Base-by-base conservation (phyloP, 805 yeast genomes). In the Saccharomyces eubayanus region DNA sequence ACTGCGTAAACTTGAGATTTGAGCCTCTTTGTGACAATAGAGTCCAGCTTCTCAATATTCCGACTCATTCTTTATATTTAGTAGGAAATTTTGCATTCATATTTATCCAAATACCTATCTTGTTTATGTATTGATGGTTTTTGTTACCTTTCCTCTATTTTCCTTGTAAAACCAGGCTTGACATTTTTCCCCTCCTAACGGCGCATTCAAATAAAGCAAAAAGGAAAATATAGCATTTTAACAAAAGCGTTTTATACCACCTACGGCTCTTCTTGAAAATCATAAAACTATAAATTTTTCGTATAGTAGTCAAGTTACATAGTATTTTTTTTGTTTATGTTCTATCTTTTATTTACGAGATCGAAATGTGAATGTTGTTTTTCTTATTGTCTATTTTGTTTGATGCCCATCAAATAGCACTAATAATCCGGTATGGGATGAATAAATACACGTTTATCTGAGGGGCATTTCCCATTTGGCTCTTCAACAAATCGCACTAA, bases 1-100 rank as follows among this genome's bases (percentile, higher is more conserved):
- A 62, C 58, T 0, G 80, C 62, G 2, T 63, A 59, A 0, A 68
- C 58, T 41, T 75, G 78, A 1, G 81, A 68, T 48, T 59, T 62
- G 16, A 69, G 46, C 9, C 52, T 51, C 5, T 51, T 50, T 5
- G 52, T 46, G 4, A 66, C 66, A 6, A 51, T 40, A 0, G 52
- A 27, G 20, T 59, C 54, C 40, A 68, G 48, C 40, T 50, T 56
- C 8, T 52, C 57, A 28, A 67, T 60, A 9, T 52, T 43, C 20
- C 47, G 21, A 6, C 52, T n/a, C 63, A 62, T 62, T 50, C 45
- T 14, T 48, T 6, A 43, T 24, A n/a, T 14, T 21, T 12, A 14
- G 21, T 24, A 11, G 24, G 16, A 1, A 9, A 30, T 3, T 48
- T 20, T 31, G 6, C 27, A 11, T 14, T 28, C 31, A 47, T 47